Base-by-base conservation (phyloP, 257 asterid species). In the Solanum chilense region DNA sequence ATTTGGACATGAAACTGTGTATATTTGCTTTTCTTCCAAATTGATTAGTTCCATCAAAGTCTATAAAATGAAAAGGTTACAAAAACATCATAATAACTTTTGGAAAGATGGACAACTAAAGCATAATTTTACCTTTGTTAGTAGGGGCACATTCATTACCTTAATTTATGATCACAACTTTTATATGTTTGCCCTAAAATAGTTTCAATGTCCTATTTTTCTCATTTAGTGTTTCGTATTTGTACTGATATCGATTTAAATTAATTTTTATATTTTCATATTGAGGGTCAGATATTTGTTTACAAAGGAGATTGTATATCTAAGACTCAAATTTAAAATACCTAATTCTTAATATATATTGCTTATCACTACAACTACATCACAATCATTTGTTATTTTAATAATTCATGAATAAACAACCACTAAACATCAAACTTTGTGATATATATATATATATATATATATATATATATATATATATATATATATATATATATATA, bases 121-220 rank as follows among this genome's bases (percentile, higher is more conserved):
- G 70, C 27, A 16, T 84, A 52, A 74, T 87, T 88, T 88, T 82
- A 49, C 76, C 33, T 87, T 87, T 84, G 71, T 86, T 68, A 58
- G 89, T 88, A 90, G 60, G 91, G 89, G 88, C 86, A 56, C 90
- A 86, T 76, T 75, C 58, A 84, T 89, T 88, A 76, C 91, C 82
- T 42, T 25, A 76, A 86, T 71, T 84, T 56, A 88, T 82, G 81
- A 81, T 85, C 62, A 42, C 86, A 33, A 64, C 86, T 86, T 89
- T 78, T 70, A 20, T 75, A 85, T 91, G 93, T 88, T 89, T 88
- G 78, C 49, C 88, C 87, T 41, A 84, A 88, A 85, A 73, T 78
- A 86, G 86, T 41, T 74, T 37, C 76, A 70, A 64, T 64, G 31
- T 66, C 8, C 5, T 27, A 3, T n/a, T 13, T 14, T 13, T 14